Evolutionary conservation across 257 asterid species (phyloP), one percentile per base, ranked within the genome.

Genomic region (Penstemon eatonii): DNA sequence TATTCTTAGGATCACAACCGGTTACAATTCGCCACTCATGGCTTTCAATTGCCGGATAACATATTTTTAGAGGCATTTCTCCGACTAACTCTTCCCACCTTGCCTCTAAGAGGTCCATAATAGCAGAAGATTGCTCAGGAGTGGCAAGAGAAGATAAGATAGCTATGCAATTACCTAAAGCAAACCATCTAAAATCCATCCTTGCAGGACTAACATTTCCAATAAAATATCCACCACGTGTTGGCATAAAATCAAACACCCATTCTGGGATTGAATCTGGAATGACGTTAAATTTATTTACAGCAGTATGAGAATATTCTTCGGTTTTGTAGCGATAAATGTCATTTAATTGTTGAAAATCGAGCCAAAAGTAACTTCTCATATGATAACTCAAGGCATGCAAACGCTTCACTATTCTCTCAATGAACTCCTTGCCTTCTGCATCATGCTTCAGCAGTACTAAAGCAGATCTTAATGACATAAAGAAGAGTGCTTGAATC

Each of bases 31-130:
- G 86, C 96, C 96, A 89, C 75, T 89, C 96, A 6, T 87, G 96
- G 52, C 89, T 84, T 72, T 89, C 96, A 1, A 89, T 82, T 39
- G 95, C 92, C 2, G 96, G 96, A 79, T 85, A 89, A 65, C 78
- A 58, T 65, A 89, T 85, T 55, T 89, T 89, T 4, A 89, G 63
- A 57, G 96, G 96, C 92, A 87, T 89, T 70, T 89, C 96, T 36
- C 95, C 95, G 0, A 89, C 94, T 0, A 89, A 85, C 81, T 89
- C 96, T 70, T 89, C 96, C 96, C 96, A 89, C 66, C 96, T 84
- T 55, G 73, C 90, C 71, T 89, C 96, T 7, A 89, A 66, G 8
- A 89, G 87, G 81, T 89, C 95, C 96, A 89, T 89, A 47, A 89
- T 82, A 36, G 96, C 96, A 9, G 92, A 80, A 72, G 96, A 78